phyloP scores from a whole-genome alignment of 2,329 filamentous ascomycete species.

The Blumeria graminis region DNA sequence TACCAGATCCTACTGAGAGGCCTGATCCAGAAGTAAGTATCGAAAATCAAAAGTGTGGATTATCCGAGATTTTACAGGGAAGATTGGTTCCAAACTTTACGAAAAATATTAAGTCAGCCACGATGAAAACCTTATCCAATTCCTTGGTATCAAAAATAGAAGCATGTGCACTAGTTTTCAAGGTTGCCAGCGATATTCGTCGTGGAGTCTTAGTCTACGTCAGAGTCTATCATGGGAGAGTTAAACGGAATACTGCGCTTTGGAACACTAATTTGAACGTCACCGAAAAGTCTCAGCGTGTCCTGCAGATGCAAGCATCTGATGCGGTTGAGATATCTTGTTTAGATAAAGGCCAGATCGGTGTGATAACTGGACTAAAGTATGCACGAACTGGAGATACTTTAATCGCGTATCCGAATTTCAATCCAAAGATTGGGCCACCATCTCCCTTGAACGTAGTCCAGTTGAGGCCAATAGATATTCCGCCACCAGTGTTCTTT shows the following conservation, averaged over 20 bases:
- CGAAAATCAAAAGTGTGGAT: conserved; percentile 28
- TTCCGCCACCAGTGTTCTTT: conserved; percentile 89
- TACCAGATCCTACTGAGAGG: conserved; percentile 61
- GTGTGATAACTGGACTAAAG: conserved; percentile 76
- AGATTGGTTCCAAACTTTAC: conserved; percentile 18
- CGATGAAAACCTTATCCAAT: conserved; percentile 17
- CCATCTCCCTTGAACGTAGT: conserved; percentile 46
- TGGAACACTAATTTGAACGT: conserved; percentile 71
- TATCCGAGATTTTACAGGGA: conserved; percentile 24
- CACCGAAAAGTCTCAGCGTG: conserved; percentile 56
- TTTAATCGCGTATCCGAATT: conserved; percentile 46
- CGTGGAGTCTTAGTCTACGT: conserved; percentile 80
- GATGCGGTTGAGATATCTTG: conserved; percentile 65
- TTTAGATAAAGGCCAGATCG: conserved; percentile 72
- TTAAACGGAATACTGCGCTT: conserved; percentile 48
- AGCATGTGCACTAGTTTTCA: conserved; percentile 56
- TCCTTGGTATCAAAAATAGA: conserved; percentile 27
- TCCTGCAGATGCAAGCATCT: conserved; percentile 74
- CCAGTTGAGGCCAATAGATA: conserved; percentile 66
- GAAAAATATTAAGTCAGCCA: conserved; percentile 14
- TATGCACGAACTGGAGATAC: conserved; percentile 87
- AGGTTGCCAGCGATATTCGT: conserved; percentile 72
- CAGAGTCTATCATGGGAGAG: conserved; percentile 64
- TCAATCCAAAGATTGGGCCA: conserved; percentile 34
- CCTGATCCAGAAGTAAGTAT: conserved; percentile 58